Evolutionary conservation across 345 rosid species (phyloP).

Genomic region (Salix udensis): DNA sequence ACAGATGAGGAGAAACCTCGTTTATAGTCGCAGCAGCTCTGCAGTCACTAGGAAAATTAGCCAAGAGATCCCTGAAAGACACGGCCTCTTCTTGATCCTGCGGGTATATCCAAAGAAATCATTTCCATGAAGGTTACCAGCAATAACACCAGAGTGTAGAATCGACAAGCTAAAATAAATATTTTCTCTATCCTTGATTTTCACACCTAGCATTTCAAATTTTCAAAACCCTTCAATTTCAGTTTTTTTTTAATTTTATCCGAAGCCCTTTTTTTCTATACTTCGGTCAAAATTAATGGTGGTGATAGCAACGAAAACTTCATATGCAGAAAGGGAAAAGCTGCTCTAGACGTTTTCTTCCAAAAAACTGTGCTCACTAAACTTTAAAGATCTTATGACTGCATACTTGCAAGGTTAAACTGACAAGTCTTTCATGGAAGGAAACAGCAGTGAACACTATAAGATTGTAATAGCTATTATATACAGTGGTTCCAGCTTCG

Average conservation of each 20-base stretch:
- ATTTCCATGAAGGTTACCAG: neutral
- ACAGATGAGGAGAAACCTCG: slow-evolving; percentile 87
- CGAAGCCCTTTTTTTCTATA: too few species aligned
- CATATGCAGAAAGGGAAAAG: too few species aligned
- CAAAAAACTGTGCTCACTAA: too few species aligned
- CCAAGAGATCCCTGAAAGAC: slow-evolving; percentile 69
- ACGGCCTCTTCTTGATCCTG: slow-evolving; percentile 46
- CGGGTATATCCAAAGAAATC: slow-evolving; percentile 5
- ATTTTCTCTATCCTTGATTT: too few species aligned
- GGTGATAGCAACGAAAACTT: too few species aligned
- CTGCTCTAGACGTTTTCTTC: too few species aligned
- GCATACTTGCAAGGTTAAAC: neutral
- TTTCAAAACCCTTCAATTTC: too few species aligned
- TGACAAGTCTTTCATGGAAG: neutral
- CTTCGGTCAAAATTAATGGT: too few species aligned
- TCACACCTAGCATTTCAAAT: too few species aligned
- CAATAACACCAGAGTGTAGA: too few species aligned
- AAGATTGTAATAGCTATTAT: neutral
- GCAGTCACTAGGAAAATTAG: slow-evolving; percentile 66
- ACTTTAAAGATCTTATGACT: neutral
- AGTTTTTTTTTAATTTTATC: too few species aligned
- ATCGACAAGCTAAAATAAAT: too few species aligned
- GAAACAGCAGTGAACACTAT: neutral
- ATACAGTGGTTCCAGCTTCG: neutral
- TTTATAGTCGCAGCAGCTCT: slow-evolving; percentile 54